A percentile compares a stretch with the other conserved stretches of the same genome.
Conservation (phyloP, 805 yeast species). For the Saccharomycopsis schoenii region DNA sequence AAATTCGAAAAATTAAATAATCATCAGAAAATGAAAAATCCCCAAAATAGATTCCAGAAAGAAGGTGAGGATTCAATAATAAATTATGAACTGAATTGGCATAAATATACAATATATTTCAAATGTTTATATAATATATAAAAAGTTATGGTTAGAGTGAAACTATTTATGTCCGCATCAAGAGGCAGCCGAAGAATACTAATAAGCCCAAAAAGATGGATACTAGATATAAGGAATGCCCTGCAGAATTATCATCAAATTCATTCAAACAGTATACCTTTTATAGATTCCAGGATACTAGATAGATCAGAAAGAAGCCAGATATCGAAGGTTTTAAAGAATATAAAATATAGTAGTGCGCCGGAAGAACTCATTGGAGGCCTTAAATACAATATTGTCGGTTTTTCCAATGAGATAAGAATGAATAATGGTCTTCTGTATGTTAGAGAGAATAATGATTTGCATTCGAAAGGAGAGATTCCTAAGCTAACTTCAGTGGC, state of each 20-base stretch:
- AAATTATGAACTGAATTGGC: not conserved
- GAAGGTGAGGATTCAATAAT: not conserved
- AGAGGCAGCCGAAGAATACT: not conserved
- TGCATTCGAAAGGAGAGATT: not conserved
- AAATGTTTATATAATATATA: not conserved
- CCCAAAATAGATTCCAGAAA: not conserved
- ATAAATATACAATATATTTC: not conserved
- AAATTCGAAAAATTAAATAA: not conserved
- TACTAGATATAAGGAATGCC: not conserved
- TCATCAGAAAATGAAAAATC: not conserved
- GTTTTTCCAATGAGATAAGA: constrained; percentile 2
- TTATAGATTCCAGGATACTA: not conserved
- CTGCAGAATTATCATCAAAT: not conserved
- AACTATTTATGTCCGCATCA: not conserved
- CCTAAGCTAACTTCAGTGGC: not conserved
- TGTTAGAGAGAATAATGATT: not conserved
- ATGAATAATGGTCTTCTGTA: not conserved
- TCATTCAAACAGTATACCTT: not conserved
- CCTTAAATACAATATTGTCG: constrained; percentile 1
- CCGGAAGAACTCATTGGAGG: not conserved
- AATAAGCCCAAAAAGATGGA: not conserved
- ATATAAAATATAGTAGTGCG: not conserved
- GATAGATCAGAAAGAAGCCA: constrained; percentile 1
- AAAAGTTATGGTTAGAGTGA: not conserved
- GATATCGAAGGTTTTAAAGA: constrained; percentile 1